Evolutionary conservation across 1,284 basidiomycete species (phyloP).

Genomic region (Ganoderma lucidum): DNA sequence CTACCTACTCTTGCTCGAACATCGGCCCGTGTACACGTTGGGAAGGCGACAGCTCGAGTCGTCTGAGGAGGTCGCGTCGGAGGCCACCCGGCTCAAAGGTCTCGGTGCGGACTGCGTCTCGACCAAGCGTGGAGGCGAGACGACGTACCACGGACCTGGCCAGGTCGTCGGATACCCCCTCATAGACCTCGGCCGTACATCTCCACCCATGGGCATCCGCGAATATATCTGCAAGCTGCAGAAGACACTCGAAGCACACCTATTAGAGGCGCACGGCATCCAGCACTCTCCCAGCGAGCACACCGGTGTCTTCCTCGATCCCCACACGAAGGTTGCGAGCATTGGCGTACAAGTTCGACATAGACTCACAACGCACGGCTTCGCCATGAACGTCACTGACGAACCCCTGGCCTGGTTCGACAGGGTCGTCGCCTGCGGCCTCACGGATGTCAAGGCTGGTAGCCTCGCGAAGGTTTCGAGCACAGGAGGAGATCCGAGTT

Average conservation of each 20-base stretch:
- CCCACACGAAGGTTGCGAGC: conserved; percentile 83
- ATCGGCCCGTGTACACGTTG: conserved; percentile 94
- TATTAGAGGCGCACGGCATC: conserved; percentile 65
- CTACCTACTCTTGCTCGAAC: conserved; percentile 79
- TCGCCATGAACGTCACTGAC: conserved; percentile 89
- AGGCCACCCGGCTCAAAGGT: conserved; percentile 71
- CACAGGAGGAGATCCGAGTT: conserved; percentile 19
- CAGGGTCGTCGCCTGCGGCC: conserved; percentile 90
- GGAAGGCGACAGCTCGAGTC: conserved; percentile 79
- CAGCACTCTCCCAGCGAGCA: conserved; percentile 64
- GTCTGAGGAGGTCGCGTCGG: conserved; percentile 65
- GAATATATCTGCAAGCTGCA: conserved; percentile 82
- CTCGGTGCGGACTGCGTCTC: conserved; percentile 90
- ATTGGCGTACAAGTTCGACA: conserved; percentile 98
- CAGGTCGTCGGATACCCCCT: conserved; percentile 97
- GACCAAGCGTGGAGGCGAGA: conserved; percentile 89
- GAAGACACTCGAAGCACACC: conserved; percentile 64
- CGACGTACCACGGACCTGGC: conserved; percentile 98
- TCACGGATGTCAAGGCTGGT: conserved; percentile 85
- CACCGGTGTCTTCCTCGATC: conserved; percentile 80
- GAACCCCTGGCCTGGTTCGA: conserved; percentile 89
- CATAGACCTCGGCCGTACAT: conserved; percentile 76
- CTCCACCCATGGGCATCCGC: conserved; percentile 57
- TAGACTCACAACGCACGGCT: conserved; percentile 94
- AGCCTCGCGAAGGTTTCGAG: conserved; percentile 60